Base-by-base conservation (phyloP, 2,329 filamentous ascomycete species). In the Tolypocladium guangdongense region DNA sequence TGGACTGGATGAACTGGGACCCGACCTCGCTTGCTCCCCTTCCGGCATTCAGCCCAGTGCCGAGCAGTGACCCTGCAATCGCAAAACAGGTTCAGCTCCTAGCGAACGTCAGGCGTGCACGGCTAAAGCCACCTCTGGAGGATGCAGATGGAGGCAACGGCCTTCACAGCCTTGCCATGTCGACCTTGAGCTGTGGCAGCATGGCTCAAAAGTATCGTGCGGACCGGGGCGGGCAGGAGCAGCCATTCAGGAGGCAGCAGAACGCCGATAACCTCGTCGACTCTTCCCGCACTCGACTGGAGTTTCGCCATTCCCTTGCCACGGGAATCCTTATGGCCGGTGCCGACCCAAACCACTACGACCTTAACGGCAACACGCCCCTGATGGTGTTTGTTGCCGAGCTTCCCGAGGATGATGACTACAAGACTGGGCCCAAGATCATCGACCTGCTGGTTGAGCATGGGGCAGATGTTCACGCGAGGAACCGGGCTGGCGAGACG, bases 91-190 rank as follows among this genome's bases (percentile, higher is more conserved):
- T 59, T 8, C 57, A 52, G 18, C 54, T 66, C 14, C 43, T 71
- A 4, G 45, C 56, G 12, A 57, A 58, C 7, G 56, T 66, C 5
- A 51, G 50, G 1, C 27, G 36, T 6, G 64, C 64, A 0, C 46
- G 48, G 1, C 6, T 38, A 0, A 50, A 63, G 3, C 64, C 64
- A 0, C 24, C 12, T 0, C 36, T 58, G 1, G 64, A 71, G 43
- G 63, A 68, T 47, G 37, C 69, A 43, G 63, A 73, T 6, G 79
- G 80, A 6, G 74, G 78, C 24, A 83, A 83, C 55, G 78, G 74
- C 10, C 68, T 83, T 18, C 80, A 83, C 58, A 81, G 78, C 56
- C 73, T 83, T n/a, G 79, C 79, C 2, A 73, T 76, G 55, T 77
- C 75, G 7, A 73, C 73, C n/a, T 64, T 81, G 1, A 72, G 72